phyloP scores from a whole-genome alignment of 2,329 filamentous ascomycete genomes.

The Monosporascus sp. region DNA sequence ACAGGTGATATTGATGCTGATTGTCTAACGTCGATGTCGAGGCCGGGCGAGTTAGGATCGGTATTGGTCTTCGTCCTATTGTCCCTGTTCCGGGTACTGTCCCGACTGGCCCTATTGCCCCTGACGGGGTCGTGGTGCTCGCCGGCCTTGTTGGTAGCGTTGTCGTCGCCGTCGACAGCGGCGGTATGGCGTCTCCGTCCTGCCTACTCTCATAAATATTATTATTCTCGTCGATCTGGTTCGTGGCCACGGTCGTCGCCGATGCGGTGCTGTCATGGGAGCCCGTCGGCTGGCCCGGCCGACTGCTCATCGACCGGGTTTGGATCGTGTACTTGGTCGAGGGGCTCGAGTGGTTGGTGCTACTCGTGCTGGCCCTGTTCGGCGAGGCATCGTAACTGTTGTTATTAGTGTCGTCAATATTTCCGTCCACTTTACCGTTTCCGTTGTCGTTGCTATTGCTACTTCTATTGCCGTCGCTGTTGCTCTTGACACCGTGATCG shows the following conservation, averaged over 20 bases:
- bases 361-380: background rate
- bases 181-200: background rate
- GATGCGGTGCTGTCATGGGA: no score
- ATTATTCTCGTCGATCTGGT: no score
- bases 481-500: background rate
- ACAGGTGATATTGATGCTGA: background rate
- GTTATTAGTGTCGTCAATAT: conserved; percentile 15
- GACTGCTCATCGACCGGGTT: background rate
- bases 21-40: background rate
- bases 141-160: background rate
- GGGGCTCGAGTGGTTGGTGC: background rate
- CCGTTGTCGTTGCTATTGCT: background rate
- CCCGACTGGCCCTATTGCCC: background rate
- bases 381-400: background rate
- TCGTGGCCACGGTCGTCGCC: no score
- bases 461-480: conserved; percentile 6
- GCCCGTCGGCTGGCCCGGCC: background rate
- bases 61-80: background rate
- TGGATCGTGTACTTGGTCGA: background rate
- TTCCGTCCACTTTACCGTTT: background rate
- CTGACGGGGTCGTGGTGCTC: background rate
- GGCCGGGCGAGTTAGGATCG: background rate
- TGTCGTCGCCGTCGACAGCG: background rate
- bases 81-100: background rate
- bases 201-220: no score